Evolutionary conservation across 2,329 filamentous ascomycete species (phyloP).

Genomic region (Geosmithia flava): DNA sequence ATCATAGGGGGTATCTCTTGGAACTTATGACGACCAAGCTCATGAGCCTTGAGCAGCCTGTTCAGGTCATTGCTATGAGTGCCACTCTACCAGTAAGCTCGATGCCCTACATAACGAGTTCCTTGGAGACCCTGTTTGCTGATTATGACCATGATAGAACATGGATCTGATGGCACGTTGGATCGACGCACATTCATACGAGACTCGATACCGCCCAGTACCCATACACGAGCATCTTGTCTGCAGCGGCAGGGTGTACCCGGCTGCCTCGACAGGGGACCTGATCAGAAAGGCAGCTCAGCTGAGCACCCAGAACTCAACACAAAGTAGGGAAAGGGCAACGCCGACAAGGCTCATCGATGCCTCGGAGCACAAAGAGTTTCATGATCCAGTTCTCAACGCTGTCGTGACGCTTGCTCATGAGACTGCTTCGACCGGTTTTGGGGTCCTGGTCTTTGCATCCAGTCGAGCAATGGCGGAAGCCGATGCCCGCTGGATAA

Average conservation of each 20-base stretch:
- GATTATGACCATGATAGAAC: constrained; percentile 34
- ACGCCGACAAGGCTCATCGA: constrained; percentile 36
- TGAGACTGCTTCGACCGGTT: constrained; percentile 56
- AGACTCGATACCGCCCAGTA: constrained; percentile 62
- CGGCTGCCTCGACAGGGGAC: constrained; percentile 39
- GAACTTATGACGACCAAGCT: constrained; percentile 66
- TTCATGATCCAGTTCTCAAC: constrained; percentile 54
- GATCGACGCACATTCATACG: constrained; percentile 60
- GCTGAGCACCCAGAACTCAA: constrained; percentile 22
- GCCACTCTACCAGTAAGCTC: constrained; percentile 58
- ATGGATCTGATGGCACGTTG: constrained; percentile 56
- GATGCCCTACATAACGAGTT: background rate
- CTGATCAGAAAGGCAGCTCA: constrained; percentile 46
- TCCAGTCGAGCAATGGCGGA: constrained; percentile 58
- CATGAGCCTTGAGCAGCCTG: constrained; percentile 50
- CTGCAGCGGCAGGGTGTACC: constrained; percentile 56
- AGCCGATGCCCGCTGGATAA: constrained; percentile 54
- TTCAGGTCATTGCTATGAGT: constrained; percentile 71
- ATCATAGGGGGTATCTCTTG: constrained; percentile 61
- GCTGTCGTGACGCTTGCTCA: constrained; percentile 57
- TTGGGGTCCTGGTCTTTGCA: constrained; percentile 63
- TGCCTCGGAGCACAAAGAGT: constrained; percentile 44
- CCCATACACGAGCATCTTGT: constrained; percentile 66
- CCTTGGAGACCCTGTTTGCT: background rate
- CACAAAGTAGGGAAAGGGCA: constrained; percentile 19